Evolutionary conservation across 768 basidiomycete genomes (phyloP).

Genomic region (Lactifluus volemus): DNA sequence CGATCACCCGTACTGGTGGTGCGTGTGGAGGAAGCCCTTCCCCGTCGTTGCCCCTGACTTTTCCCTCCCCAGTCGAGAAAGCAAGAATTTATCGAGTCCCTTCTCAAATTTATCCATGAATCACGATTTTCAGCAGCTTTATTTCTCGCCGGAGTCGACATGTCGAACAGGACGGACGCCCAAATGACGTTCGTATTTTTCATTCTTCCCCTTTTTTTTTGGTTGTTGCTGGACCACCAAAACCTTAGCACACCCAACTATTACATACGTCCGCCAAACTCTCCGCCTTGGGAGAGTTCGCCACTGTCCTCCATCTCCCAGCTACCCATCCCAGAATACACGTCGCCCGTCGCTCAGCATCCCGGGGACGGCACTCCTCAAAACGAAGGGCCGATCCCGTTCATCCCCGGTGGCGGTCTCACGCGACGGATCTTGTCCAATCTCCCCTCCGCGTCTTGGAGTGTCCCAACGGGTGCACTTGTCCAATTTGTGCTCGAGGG

Average conservation of each 20-base stretch:
- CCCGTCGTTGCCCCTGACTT: too few relatives aligned
- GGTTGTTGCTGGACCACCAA: neutral
- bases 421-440: conserved; percentile 48
- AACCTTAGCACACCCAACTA: conserved; percentile 53
- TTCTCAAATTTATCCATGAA: conserved; percentile 48
- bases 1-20: conserved; percentile 76
- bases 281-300: conserved; percentile 37
- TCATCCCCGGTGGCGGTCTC: conserved; percentile 74
- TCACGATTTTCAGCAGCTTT: conserved; percentile 45
- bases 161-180: conserved; percentile 60
- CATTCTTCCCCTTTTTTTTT: too few relatives aligned
- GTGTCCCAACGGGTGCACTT: conserved; percentile 47
- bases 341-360: conserved; percentile 37
- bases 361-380: conserved; percentile 20
- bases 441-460: conserved; percentile 41
- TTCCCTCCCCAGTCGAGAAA: conserved; percentile 45
- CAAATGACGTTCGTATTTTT: conserved; percentile 58
- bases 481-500: conserved; percentile 77
- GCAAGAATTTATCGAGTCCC: conserved; percentile 49
- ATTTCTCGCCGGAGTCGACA: conserved; percentile 69
- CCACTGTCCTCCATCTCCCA: conserved; percentile 35
- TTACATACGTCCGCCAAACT: conserved; percentile 39
- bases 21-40: conserved; percentile 5
- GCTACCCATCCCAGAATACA: conserved; percentile 48
- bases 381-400: conserved; percentile 39